A percentile compares a stretch with the other conserved stretches of the same genome.
Evolutionary conservation across 768 basidiomycete genomes (phyloP).

Genomic region (Kwoniella pini): DNA sequence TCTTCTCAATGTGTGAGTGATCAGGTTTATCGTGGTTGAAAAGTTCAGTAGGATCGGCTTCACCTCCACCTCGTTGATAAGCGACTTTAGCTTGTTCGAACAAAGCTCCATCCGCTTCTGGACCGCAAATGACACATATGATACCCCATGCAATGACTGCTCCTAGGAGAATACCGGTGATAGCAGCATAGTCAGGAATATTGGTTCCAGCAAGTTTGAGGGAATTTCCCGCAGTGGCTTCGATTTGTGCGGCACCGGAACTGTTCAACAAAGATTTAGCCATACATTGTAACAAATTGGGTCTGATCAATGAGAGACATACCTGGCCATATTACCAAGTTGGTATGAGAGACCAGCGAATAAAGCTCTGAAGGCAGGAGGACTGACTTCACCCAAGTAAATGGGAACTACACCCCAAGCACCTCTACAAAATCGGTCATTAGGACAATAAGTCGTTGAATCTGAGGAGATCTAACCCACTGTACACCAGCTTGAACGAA

Average conservation of each 20-base stretch:
- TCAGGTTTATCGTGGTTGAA: slow-evolving; percentile 55
- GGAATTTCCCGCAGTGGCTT: slow-evolving; percentile 66
- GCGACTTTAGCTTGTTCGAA: slow-evolving; percentile 82
- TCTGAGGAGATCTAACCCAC: slow-evolving; percentile 10
- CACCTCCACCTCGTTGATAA: slow-evolving; percentile 70
- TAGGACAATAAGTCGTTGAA: neutral
- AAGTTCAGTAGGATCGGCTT: slow-evolving; percentile 30
- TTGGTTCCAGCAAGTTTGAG: slow-evolving; percentile 58
- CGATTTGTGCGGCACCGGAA: slow-evolving; percentile 75
- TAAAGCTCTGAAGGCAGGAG: slow-evolving; percentile 83
- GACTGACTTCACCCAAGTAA: slow-evolving; percentile 72
- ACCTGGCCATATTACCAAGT: slow-evolving; percentile 60
- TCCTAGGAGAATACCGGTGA: slow-evolving; percentile 84
- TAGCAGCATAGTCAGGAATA: slow-evolving; percentile 67
- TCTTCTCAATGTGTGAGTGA: slow-evolving; percentile 27
- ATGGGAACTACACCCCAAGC: slow-evolving; percentile 89
- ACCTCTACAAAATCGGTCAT: slow-evolving; percentile 58
- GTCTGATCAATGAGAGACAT: slow-evolving; percentile 51
- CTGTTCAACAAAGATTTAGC: slow-evolving; percentile 49
- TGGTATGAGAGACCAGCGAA: slow-evolving; percentile 83
- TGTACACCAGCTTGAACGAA: slow-evolving; percentile 72
- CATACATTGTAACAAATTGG: too few relatives aligned
- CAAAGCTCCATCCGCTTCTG: slow-evolving; percentile 75
- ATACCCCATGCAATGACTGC: slow-evolving; percentile 75
- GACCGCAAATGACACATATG: slow-evolving; percentile 73